Percentiles rank a stretch among this genome's conserved stretches.
Evolutionary conservation across 169 alveolate genomes (phyloP).

Genomic region (Plasmodium knowlesi): DNA sequence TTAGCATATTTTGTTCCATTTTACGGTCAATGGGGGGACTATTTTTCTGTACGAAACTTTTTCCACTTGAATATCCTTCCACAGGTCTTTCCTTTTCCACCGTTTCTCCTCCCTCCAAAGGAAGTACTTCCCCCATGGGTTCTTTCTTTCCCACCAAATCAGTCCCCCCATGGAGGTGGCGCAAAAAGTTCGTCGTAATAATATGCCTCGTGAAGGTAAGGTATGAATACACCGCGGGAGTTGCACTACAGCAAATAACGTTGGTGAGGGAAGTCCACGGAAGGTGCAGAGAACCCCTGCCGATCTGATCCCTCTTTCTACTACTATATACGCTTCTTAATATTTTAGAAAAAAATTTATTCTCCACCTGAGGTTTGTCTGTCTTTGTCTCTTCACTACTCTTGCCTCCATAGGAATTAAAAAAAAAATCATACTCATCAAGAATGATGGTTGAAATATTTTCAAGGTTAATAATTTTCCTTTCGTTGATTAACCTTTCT

Average conservation of each 20-base stretch:
- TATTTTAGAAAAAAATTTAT: constrained; percentile 21
- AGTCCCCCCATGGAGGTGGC: not conserved
- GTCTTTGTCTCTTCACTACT: not conserved
- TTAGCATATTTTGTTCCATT: constrained; percentile 16
- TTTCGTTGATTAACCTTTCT: constrained; percentile 28
- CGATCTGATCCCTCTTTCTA: not conserved
- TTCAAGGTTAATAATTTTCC: constrained; percentile 21
- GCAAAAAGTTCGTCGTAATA: constrained; percentile 27
- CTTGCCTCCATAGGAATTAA: not conserved
- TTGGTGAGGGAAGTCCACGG: constrained; percentile 7
- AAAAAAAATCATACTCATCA: constrained; percentile 63
- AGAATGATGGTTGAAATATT: constrained; percentile 14
- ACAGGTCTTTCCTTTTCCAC: not conserved
- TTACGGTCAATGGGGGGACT: constrained; percentile 1
- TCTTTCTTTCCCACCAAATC: not conserved
- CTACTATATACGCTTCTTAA: constrained; percentile 34
- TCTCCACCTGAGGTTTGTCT: constrained; percentile 28
- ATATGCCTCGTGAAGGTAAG: constrained; percentile 32
- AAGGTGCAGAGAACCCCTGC: not conserved
- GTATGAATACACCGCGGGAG: constrained; percentile 27
- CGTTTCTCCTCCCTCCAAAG: not conserved
- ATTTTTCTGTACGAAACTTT: not conserved
- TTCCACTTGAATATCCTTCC: not conserved
- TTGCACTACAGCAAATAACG: constrained; percentile 70
- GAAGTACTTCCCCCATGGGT: not conserved